Evolutionary conservation across 2,329 filamentous ascomycete genomes (phyloP), one percentile per base, ranked within the genome.

Genomic region (Stenocarpella maydis): DNA sequence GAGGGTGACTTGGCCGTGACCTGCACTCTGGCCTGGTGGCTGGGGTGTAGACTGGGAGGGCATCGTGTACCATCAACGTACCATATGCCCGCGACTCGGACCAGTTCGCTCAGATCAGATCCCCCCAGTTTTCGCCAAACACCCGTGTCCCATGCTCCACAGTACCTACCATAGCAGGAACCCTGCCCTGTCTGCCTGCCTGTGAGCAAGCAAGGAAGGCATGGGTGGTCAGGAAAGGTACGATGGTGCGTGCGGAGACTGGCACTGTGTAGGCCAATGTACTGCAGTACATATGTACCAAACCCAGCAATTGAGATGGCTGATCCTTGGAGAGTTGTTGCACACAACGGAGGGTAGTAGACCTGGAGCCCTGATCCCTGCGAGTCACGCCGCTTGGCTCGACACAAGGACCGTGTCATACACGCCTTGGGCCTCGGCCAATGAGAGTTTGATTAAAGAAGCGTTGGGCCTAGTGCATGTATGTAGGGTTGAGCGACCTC

Each of bases 251-350:
- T 14, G 3, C 1, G 19, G 19, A 15, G 24, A 37, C 12, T 34
- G 8, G 24, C 52, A 67, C 65, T 67, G 65, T 67, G 65, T 67
- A 52, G 65, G 31, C 5, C 41, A 52, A 58, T 52, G 65, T 67
- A 67, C 65, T 31, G 52, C 39, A 10, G 65, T 58, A 58, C 37
- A n/a, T n/a, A n/a, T n/a, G n/a, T n/a, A n/a, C 54, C 54, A 26
- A 21, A 41, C 34, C 34, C 34, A 37, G n/a, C n/a, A n/a, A n/a
- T n/a, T n/a, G n/a, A n/a, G n/a, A n/a, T n/a, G n/a, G 41, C 50
- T 37, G 43, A 47, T n/a, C 58, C 41, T 49, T 49, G 58, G n/a
- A 26, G n/a, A 54, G 5, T 50, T 17, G 28, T 19, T 49, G 24
- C 45, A 19, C 34, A 37, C 34, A 8, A 37, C 34, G 34, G 34